phyloP scores from a whole-genome alignment of 331 rosid species.

The Pyracantha coccinea region DNA sequence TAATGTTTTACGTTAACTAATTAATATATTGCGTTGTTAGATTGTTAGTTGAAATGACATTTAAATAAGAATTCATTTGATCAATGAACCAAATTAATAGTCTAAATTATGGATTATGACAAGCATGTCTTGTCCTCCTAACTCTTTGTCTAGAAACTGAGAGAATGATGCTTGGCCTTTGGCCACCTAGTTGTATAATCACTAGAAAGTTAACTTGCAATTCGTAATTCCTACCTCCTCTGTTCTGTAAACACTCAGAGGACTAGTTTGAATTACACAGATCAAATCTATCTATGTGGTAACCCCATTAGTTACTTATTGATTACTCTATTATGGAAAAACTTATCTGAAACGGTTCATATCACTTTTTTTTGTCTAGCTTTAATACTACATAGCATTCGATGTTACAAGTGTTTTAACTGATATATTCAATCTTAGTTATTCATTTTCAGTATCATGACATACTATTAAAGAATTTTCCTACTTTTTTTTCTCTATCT shows the following conservation, averaged over 20 bases:
- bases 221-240: not conserved
- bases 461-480: too few species aligned
- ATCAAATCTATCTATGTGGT: not conserved
- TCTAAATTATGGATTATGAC: not conserved
- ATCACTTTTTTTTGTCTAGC: too few species aligned
- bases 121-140: not conserved
- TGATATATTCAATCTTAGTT: too few species aligned
- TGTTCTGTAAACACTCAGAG: not conserved
- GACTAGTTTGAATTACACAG: not conserved
- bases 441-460: too few species aligned
- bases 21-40: not conserved
- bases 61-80: not conserved
- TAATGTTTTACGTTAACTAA: not conserved
- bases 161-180: not conserved
- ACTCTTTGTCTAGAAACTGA: not conserved
- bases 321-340: too few species aligned
- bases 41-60: not conserved
- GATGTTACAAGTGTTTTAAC: too few species aligned
- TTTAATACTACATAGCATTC: too few species aligned
- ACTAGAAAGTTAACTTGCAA: not conserved
- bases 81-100: not conserved
- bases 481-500: too few species aligned
- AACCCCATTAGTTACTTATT: too few species aligned
- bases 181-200: not conserved
- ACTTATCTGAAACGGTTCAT: too few species aligned